Conservation (phyloP, 176 grass and related monocot species). For the Hsuehochloa calcarea region DNA sequence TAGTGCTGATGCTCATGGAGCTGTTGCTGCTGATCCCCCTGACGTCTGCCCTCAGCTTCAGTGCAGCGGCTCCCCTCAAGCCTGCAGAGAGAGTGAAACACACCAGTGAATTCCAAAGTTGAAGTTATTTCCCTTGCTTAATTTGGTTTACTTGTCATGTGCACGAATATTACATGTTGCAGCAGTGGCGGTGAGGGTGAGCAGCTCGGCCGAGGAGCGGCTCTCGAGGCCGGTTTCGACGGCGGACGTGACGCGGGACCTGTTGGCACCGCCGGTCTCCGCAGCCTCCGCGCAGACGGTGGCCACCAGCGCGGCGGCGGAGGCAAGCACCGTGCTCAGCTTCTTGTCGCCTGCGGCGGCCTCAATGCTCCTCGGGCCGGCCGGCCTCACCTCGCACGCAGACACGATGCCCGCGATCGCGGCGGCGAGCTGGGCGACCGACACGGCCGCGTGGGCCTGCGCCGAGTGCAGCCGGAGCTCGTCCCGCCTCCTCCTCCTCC, state of each 20-base stretch:
- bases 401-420: constrained; percentile 62
- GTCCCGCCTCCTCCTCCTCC: constrained; percentile 50
- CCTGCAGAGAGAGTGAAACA: constrained; percentile 31
- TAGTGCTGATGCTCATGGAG: constrained; percentile 42
- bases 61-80: constrained; percentile 64
- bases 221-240: constrained; percentile 56
- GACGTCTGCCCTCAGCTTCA: constrained; percentile 60
- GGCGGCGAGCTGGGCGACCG: constrained; percentile 74
- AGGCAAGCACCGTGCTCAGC: constrained; percentile 54
- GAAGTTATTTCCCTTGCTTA: neutral
- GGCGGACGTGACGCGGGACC: constrained; percentile 51
- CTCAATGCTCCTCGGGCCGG: neutral
- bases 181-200: constrained; percentile 67
- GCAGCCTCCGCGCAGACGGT: constrained; percentile 92
- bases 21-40: constrained; percentile 20
- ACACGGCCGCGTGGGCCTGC: constrained; percentile 74
- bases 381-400: constrained; percentile 39
- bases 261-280: constrained; percentile 50
- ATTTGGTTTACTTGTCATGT: neutral
- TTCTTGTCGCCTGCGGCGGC: neutral
- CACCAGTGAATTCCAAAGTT: neutral
- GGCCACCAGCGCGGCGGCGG: constrained; percentile 71
- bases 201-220: constrained; percentile 52
- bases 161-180: constrained; percentile 59
- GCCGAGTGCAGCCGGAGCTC: constrained; percentile 65